Conservation (phyloP, 1,284 basidiomycete species). For the Golubevia sp. region DNA sequence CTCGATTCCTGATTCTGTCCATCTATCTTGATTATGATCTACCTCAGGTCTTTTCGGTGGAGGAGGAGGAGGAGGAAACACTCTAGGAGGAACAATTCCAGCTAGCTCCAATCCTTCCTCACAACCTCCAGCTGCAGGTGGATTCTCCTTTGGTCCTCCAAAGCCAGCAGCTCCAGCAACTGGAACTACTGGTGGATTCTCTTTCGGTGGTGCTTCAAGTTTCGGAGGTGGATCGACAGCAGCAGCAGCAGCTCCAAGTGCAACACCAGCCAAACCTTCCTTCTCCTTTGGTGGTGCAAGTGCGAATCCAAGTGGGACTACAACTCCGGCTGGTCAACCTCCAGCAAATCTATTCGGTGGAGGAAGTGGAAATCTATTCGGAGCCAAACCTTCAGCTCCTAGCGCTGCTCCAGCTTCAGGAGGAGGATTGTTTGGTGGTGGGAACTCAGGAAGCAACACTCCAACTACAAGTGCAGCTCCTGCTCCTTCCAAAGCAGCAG, state of each 20-base stretch:
- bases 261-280: constrained; percentile 17
- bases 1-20: too few relatives aligned
- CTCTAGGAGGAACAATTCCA: constrained; percentile 1
- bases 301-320: constrained; percentile 1
- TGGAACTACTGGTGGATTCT: constrained; percentile 12
- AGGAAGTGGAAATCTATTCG: not conserved
- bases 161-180: not conserved
- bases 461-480: not conserved
- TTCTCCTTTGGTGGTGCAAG: constrained; percentile 19
- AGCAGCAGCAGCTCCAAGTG: not conserved
- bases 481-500: constrained; percentile 11
- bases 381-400: constrained; percentile 25
- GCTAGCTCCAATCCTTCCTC: not conserved
- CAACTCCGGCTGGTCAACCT: constrained; percentile 2
- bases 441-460: too few relatives aligned
- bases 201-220: constrained; percentile 10
- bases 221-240: not conserved
- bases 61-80: constrained; percentile 2
- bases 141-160: constrained; percentile 15
- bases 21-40: too few relatives aligned
- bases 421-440: not conserved
- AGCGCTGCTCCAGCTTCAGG: not conserved
- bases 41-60: too few relatives aligned
- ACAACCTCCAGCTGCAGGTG: constrained; percentile 7
- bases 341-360: not conserved